Evolutionary conservation across 345 rosid species (phyloP).

Genomic region (Salix koriyanagi): DNA sequence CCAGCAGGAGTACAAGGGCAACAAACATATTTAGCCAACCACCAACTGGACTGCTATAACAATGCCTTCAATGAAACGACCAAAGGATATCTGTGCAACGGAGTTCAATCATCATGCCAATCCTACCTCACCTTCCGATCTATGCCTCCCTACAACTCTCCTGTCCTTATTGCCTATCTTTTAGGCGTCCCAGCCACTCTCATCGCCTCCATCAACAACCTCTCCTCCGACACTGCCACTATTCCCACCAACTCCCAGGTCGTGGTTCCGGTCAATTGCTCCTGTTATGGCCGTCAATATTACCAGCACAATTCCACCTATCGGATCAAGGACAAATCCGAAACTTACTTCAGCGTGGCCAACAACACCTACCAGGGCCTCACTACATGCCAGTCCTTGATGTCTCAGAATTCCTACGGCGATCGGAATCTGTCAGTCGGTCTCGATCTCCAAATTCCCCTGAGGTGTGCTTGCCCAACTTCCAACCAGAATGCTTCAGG

Average conservation of each 20-base stretch:
- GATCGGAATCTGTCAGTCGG: conserved; percentile 20
- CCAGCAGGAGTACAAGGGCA: conserved; percentile 28
- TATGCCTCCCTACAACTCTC: conserved; percentile 36
- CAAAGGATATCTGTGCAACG: conserved; percentile 51
- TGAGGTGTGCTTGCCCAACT: conserved; percentile 85
- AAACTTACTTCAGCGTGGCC: conserved; percentile 53
- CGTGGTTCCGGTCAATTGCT: conserved; percentile 59
- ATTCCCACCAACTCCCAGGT: conserved; percentile 35
- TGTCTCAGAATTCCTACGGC: conserved; percentile 49
- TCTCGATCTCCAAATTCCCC: conserved; percentile 43
- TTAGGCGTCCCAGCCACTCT: conserved; percentile 33
- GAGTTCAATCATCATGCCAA: conserved; percentile 40
- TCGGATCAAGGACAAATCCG: neutral
- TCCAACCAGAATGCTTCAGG: conserved; percentile 48
- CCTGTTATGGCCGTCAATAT: conserved; percentile 38
- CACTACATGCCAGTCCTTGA: conserved; percentile 82
- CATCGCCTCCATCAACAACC: conserved; percentile 54
- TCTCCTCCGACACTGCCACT: conserved; percentile 29
- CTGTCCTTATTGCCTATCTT: conserved; percentile 38
- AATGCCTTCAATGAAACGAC: conserved; percentile 32
- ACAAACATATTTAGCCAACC: conserved; percentile 60
- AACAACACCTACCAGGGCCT: conserved; percentile 84
- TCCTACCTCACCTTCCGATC: conserved; percentile 79
- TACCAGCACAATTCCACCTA: conserved; percentile 76
- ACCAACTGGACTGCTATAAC: conserved; percentile 42